These are phyloP conservation scores for Stagonosporopsis vannaccii DNA, from an alignment of 2,329 filamentous ascomycete species.

Conservation along the genomic window DNA sequence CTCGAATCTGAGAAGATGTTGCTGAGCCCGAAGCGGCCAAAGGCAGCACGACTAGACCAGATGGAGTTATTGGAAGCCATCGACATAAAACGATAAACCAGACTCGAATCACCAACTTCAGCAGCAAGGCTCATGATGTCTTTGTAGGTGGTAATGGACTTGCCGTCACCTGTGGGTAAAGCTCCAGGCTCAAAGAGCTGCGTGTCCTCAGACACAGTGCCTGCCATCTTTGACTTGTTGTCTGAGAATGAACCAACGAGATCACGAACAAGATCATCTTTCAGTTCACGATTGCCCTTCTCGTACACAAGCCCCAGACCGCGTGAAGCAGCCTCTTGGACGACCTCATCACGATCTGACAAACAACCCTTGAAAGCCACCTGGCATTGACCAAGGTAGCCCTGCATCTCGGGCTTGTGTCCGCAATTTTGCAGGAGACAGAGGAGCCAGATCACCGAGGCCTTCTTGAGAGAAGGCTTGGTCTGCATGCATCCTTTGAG, in stretches of 20 bases:
- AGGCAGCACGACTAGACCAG: slow-evolving; percentile 96
- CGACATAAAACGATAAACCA: slow-evolving; percentile 99
- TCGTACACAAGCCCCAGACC: slow-evolving; percentile 94
- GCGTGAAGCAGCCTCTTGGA: slow-evolving; percentile 92
- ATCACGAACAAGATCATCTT: slow-evolving; percentile 83
- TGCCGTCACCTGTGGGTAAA: slow-evolving; percentile 84
- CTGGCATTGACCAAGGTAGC: slow-evolving; percentile 78
- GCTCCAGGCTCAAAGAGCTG: slow-evolving; percentile 93
- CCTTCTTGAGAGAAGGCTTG: slow-evolving; percentile 88
- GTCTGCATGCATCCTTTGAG: slow-evolving; percentile 80
- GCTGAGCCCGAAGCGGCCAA: slow-evolving; percentile 91
- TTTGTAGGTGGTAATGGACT: slow-evolving; percentile 90
- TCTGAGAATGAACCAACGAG: slow-evolving; percentile 87
- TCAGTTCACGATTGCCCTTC: slow-evolving; percentile 81
- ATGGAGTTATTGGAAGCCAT: slow-evolving; percentile 94
- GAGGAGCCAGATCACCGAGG: slow-evolving; percentile 93
- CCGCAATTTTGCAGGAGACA: slow-evolving; percentile 91
- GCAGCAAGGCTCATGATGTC: slow-evolving; percentile 96
- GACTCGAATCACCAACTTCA: slow-evolving; percentile 91
- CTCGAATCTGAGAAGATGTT: slow-evolving; percentile 88
- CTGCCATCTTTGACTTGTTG: slow-evolving; percentile 70
- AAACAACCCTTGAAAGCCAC: slow-evolving; percentile 87
- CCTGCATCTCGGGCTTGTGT: slow-evolving; percentile 76
- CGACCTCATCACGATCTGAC: slow-evolving; percentile 87
- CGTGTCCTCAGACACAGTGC: slow-evolving; percentile 87